Evolutionary conservation across 306 rosid species (phyloP), one percentile per base, ranked within the genome.

Genomic region (Lagenaria siceraria): DNA sequence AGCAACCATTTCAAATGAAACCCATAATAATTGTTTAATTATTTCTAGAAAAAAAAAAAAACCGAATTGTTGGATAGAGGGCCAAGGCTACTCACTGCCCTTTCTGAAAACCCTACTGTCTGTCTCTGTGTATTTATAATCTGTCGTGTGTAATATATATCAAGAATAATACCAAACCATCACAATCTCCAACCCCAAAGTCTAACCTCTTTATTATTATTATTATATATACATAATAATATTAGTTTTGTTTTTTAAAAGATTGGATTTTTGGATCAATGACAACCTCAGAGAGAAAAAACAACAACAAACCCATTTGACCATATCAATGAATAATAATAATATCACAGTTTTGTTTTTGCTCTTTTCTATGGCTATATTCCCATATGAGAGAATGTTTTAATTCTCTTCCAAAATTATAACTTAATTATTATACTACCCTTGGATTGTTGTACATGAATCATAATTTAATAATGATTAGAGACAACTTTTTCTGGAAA

Each of bases 61-160:
- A 68, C 5, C 18, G 10, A 13, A 69, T 4, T 43, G 54, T 64
- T 69, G 62, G 77, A 46, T 73, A 14, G 77, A 48, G 77, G 43
- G 35, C 77, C 53, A 73, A 38, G 12, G 53, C 77, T 73, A 73
- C 10, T 27, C 43, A 33, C 77, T 73, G 77, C 42, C 9, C 17
- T 51, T 73, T 73, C 77, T 73, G 77, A 51, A 72, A 73, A 64
- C 73, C 77, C 77, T 73, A 73, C 62, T 73, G 46, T 73, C 77
- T 51, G 77, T 69, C 55, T 73, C 77, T 73, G 77, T 52, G 77
- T 73, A 73, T 73, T 73, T 73, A 73, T 73, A 48, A 70, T 42
- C 56, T 70, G 56, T 70, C 76, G 68, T 62, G 68, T 61, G 68
- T 62, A 62, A 62, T 62, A 33, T 35, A 14, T 62, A 33, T 35